These are phyloP conservation scores for Beauveria sp. DNA, from an alignment of 2,329 filamentous ascomycete genomes.

Conservation along the genomic window DNA sequence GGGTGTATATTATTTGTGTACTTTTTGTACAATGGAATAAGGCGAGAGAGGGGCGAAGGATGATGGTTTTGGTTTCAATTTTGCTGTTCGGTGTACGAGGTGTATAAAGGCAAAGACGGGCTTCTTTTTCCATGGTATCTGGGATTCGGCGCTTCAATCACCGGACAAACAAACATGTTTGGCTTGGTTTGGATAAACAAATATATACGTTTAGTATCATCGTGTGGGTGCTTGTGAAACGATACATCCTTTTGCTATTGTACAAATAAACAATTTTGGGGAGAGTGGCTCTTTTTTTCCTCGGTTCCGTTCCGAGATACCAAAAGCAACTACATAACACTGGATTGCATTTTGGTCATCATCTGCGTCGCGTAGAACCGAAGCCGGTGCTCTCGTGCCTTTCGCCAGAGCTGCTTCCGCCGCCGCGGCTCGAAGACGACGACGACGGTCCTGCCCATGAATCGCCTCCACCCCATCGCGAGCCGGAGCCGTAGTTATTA, in stretches of 20 bases:
- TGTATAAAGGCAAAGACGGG: slow-evolving; percentile 8
- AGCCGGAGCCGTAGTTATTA: slow-evolving; percentile 19
- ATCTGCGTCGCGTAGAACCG: slow-evolving; percentile 58
- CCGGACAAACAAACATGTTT: not conserved
- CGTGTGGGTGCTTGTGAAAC: not conserved
- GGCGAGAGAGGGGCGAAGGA: not conserved
- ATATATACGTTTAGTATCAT: not conserved
- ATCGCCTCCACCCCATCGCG: slow-evolving; percentile 27
- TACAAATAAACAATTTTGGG: not conserved
- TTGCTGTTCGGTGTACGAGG: slow-evolving; percentile 4
- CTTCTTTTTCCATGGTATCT: not conserved
- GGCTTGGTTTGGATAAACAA: slow-evolving; percentile 9
- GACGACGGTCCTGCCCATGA: slow-evolving; percentile 22
- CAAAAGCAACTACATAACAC: too few species aligned
- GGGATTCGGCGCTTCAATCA: slow-evolving; percentile 7
- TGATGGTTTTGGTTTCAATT: not conserved
- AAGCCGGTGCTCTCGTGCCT: slow-evolving; percentile 65
- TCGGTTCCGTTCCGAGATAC: too few species aligned
- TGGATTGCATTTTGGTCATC: not conserved
- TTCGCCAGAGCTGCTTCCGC: slow-evolving; percentile 29
- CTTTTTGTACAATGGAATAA: slow-evolving; percentile 6
- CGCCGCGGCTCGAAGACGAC: slow-evolving; percentile 27
- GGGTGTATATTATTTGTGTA: slow-evolving; percentile 5
- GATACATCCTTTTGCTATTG: not conserved
- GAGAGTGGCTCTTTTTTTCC: too few species aligned